Base-by-base conservation (phyloP, 768 basidiomycete species). In the Kwoniella mangroviensis region DNA sequence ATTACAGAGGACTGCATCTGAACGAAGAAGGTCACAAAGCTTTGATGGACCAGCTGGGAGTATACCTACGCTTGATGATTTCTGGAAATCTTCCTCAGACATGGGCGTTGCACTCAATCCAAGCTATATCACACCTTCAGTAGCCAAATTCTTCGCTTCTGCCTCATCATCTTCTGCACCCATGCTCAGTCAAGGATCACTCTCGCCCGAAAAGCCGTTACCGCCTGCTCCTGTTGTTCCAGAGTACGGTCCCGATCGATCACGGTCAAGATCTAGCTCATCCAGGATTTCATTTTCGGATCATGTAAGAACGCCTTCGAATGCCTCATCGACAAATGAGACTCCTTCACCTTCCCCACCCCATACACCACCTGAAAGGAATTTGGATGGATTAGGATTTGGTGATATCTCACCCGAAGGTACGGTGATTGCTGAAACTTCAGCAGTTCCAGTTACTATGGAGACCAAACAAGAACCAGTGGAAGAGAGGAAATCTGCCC, bases 341-440 rank as follows among this genome's bases (percentile, higher is more conserved):
- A 73, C 77, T 15, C 54, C 75, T 13, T 73, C 79, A 12, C 79
- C 79, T 24, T 77, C 79, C 2, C 79, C 77, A 22, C 79, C 79
- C 13, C 65, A 52, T 2, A 80, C 79, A 28, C 79, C 79, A 0
- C 67, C 70, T 34, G 73, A 78, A 42, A 60, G 67, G 13, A 17
- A 45, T 49, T 58, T 68, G 17, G 54, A 58, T 26, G 71, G 67
- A 59, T 57, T 64, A 34, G 68, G 64, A 7, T 73, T 67, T 43
- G 72, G 61, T 42, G 65, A 62, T 22, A 45, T 68, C 13, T 65
- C 69, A 17, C 64, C 63, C 21, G 22, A 54, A 41, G 21, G 49
- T 5, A 55, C 51, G 7, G 26, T 52, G 3, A 53, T 52, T 2
- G 28, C 54, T 41, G n/a, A 54, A 4, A 64, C 49, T 13, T 68